Conservation (phyloP, 2,329 filamentous ascomycete genomes). For the Gnomoniopsis smithogilvyi region DNA sequence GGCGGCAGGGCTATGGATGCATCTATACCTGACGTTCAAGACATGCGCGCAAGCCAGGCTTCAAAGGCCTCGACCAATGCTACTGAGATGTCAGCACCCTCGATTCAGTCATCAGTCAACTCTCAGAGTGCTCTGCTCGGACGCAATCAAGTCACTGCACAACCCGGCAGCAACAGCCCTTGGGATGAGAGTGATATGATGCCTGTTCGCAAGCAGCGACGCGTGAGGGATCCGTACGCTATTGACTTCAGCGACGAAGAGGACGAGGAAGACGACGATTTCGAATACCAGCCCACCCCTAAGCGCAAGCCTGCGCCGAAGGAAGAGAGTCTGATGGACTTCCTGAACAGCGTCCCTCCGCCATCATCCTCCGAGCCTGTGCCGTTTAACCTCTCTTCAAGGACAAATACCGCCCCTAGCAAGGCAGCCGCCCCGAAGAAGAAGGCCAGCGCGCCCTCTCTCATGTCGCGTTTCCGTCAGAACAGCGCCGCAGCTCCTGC, state of each 20-base stretch:
- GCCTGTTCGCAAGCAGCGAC: constrained; percentile 71
- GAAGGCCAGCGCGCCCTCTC: constrained; percentile 59
- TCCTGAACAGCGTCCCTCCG: constrained; percentile 67
- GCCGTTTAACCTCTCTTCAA: constrained; percentile 30
- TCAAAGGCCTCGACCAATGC: constrained; percentile 45
- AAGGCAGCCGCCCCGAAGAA: constrained; percentile 43
- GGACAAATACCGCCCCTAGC: constrained; percentile 32
- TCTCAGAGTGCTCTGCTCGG: constrained; percentile 70
- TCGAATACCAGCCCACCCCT: constrained; percentile 38
- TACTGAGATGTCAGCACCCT: constrained; percentile 56
- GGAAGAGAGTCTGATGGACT: constrained; percentile 71
- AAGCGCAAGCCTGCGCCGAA: constrained; percentile 42
- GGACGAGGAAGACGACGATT: constrained; percentile 44
- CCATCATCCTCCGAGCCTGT: constrained; percentile 47
- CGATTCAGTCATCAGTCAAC: constrained; percentile 64
- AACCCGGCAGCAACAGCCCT: constrained; percentile 23
- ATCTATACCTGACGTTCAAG: constrained; percentile 52
- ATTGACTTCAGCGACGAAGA: constrained; percentile 77
- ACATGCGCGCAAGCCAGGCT: constrained; percentile 53
- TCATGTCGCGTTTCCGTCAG: constrained; percentile 57
- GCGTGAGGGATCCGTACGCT: constrained; percentile 87
- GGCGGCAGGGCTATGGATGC: constrained; percentile 58
- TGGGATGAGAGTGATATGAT: constrained; percentile 50
- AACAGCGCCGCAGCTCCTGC: constrained; percentile 27
- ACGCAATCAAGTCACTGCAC: constrained; percentile 29